Conservation (phyloP, 2,329 filamentous ascomycete species). For the Fusarium secorum region DNA sequence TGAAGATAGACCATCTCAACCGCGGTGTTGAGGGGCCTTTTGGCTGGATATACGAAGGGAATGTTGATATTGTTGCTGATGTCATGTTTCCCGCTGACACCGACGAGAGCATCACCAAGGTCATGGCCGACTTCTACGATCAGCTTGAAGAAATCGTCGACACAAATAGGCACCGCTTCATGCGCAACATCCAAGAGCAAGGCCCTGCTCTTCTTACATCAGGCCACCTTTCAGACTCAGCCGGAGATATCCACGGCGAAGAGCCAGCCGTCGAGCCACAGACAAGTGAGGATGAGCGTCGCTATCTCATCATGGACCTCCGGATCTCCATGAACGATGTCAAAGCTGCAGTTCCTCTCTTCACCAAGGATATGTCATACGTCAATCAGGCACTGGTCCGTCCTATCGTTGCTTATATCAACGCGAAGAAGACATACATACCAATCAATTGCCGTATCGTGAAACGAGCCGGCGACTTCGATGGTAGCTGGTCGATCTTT, state of each 20-base stretch:
- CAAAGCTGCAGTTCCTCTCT: constrained; percentile 89
- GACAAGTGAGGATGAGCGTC: constrained; percentile 65
- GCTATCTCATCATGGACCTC: constrained; percentile 92
- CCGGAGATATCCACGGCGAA: constrained; percentile 25
- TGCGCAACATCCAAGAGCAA: constrained; percentile 56
- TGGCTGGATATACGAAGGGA: constrained; percentile 97
- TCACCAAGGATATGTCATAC: constrained; percentile 90
- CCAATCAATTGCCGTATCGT: constrained; percentile 94
- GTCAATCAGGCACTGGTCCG: constrained; percentile 95
- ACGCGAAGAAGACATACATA: constrained; percentile 92
- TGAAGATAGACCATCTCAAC: constrained; percentile 96
- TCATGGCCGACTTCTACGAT: constrained; percentile 97
- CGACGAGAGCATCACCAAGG: constrained; percentile 89
- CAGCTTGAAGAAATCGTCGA: constrained; percentile 92
- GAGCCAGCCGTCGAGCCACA: constrained; percentile 5
- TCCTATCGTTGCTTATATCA: constrained; percentile 98
- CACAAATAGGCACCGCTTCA: constrained; percentile 72
- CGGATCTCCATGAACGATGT: constrained; percentile 96
- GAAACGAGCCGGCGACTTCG: constrained; percentile 87
- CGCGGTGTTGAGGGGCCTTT: constrained; percentile 92
- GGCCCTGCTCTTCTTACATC: constrained; percentile 42
- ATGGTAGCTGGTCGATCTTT: constrained; percentile 93
- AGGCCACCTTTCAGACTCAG: constrained; percentile 46
- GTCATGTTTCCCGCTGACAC: constrained; percentile 91
- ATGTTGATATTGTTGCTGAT: constrained; percentile 95